Conservation (phyloP, 495 filamentous ascomycete species). For the Bombardia bombarda region DNA sequence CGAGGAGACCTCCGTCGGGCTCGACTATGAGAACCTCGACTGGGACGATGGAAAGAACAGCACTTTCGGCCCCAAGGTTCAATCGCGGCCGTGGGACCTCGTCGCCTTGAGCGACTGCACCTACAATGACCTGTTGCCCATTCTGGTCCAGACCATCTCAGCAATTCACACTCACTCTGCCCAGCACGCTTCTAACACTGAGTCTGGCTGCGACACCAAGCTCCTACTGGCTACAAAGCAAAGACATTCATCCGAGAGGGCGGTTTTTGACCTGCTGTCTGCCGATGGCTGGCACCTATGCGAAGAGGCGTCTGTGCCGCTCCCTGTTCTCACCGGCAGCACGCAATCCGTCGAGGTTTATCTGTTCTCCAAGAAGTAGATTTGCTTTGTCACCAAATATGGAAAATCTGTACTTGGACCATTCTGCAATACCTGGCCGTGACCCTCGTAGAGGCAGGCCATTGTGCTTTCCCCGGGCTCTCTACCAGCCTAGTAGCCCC, state of each 20-base stretch:
- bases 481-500: too few species aligned
- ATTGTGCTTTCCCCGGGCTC: too few species aligned
- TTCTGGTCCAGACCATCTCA: constrained; percentile 62
- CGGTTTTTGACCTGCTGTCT: constrained; percentile 72
- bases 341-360: constrained; percentile 55
- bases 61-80: constrained; percentile 25
- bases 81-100: constrained; percentile 51
- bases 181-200: neutral
- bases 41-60: constrained; percentile 51
- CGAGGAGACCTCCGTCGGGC: neutral
- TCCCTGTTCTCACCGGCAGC: constrained; percentile 53
- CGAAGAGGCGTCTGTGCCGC: constrained; percentile 39
- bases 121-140: constrained; percentile 81
- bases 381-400: too few species aligned
- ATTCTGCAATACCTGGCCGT: too few species aligned
- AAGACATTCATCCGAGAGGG: constrained; percentile 72
- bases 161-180: constrained; percentile 33
- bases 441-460: too few species aligned
- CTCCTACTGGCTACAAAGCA: constrained; percentile 76
- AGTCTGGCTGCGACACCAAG: constrained; percentile 10
- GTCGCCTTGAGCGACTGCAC: constrained; percentile 87
- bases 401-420: too few species aligned
- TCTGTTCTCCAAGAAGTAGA: constrained; percentile 28
- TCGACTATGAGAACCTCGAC: constrained; percentile 58
- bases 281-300: constrained; percentile 43